Conservation (phyloP, 73 alveolate species). For the Paraurostyla sp. region DNA sequence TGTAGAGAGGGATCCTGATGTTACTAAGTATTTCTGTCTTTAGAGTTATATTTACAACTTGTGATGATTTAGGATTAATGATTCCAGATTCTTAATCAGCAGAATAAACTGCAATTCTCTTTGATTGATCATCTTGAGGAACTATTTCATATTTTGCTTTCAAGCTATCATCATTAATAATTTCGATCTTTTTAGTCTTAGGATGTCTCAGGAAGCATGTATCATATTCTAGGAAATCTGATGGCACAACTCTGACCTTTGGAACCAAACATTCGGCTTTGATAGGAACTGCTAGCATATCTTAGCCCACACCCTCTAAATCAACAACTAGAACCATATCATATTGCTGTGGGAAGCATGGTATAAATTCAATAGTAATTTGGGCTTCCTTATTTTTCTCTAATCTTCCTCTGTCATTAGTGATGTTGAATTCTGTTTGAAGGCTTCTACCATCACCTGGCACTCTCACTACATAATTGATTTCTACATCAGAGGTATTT, state of each 20-base stretch:
- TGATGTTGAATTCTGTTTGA: slow-evolving; percentile 98
- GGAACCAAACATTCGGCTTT: slow-evolving; percentile 99
- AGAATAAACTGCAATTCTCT: slow-evolving; percentile 93
- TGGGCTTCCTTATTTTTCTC: slow-evolving; percentile 92
- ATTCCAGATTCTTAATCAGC: slow-evolving; percentile 97
- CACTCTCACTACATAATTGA: slow-evolving; percentile 96
- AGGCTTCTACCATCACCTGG: slow-evolving; percentile 99
- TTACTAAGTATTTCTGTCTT: slow-evolving; percentile 92
- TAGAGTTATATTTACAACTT: slow-evolving; percentile 91
- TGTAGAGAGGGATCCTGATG: slow-evolving; percentile 90
- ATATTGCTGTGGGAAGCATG: slow-evolving; percentile 92
- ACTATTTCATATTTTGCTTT: slow-evolving; percentile 99
- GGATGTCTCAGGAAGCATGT: slow-evolving; percentile 98
- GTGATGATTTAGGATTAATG: slow-evolving; percentile 92
- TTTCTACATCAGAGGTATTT: slow-evolving; percentile 98
- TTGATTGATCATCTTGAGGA: slow-evolving; percentile 98
- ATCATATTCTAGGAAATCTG: slow-evolving; percentile 97
- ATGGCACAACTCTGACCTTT: slow-evolving; percentile 97
- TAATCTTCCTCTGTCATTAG: slow-evolving; percentile 96
- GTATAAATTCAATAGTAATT: slow-evolving; percentile 97
- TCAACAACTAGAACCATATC: slow-evolving; percentile 99
- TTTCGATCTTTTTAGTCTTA: slow-evolving; percentile 90
- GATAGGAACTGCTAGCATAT: slow-evolving; percentile 97
- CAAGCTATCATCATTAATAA: slow-evolving; percentile 95
- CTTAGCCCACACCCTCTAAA: slow-evolving; percentile 99